These are phyloP conservation scores for Aspergillus funiculosus DNA, from an alignment of 495 filamentous ascomycete genomes.

Conservation along the genomic window DNA sequence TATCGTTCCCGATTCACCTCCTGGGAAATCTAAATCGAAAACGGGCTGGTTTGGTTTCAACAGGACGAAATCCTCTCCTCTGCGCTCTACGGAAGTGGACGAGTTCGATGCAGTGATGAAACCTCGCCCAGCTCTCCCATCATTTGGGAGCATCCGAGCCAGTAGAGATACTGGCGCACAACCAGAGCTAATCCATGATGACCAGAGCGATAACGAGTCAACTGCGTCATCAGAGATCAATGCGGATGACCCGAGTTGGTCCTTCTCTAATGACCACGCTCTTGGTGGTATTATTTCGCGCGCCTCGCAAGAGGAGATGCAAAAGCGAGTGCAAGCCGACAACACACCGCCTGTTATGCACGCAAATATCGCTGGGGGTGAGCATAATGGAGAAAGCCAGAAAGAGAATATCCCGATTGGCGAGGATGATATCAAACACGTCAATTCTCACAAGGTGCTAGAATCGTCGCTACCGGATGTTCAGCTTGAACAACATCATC, in stretches of 20 bases:
- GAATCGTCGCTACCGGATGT: slow-evolving; percentile 1
- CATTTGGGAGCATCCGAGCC: slow-evolving; percentile 72
- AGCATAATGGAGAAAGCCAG: neutral
- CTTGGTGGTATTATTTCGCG: slow-evolving; percentile 53
- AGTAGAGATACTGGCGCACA: slow-evolving; percentile 30
- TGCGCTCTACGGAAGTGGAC: slow-evolving; percentile 36
- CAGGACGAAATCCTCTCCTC: slow-evolving; percentile 37
- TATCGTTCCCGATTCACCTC: slow-evolving; percentile 44
- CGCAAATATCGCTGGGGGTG: neutral
- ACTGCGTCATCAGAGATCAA: slow-evolving; percentile 31
- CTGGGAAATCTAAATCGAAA: slow-evolving; percentile 35
- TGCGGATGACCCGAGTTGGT: slow-evolving; percentile 18
- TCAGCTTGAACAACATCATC: neutral
- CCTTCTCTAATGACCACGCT: slow-evolving; percentile 59
- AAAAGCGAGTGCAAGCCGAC: neutral
- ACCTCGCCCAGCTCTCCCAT: slow-evolving; percentile 70
- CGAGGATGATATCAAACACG: neutral
- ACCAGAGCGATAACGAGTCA: slow-evolving; percentile 37
- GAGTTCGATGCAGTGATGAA: slow-evolving; percentile 63
- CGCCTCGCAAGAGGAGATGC: slow-evolving; percentile 3
- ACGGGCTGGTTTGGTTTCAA: slow-evolving; percentile 53
- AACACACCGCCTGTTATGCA: neutral
- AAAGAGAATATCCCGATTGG: neutral
- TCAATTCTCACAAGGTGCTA: neutral
- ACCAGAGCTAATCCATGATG: slow-evolving; percentile 15